Conservation (phyloP, 805 yeast genomes). For the Ogataea populi-albae region DNA sequence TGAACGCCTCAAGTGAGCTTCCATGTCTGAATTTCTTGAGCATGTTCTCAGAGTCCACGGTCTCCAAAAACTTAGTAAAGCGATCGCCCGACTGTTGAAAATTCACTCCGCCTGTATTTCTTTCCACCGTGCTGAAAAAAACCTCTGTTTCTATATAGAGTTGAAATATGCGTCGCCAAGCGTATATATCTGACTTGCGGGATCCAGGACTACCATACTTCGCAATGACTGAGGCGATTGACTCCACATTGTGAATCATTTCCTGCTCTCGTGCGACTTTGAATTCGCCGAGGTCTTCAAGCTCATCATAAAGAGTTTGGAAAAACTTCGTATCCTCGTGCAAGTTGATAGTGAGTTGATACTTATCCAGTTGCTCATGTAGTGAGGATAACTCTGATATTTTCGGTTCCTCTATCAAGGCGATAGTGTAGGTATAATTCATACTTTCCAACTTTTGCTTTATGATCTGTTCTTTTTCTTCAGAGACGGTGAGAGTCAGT, state of each 20-base stretch:
- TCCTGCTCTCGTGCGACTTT: constrained; percentile 41
- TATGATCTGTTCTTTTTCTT: constrained; percentile 18
- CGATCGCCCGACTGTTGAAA: constrained; percentile 45
- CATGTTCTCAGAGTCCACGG: constrained; percentile 37
- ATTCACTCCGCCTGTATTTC: constrained; percentile 43
- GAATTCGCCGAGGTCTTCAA: constrained; percentile 46
- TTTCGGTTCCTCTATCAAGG: constrained; percentile 6
- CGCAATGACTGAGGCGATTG: constrained; percentile 39
- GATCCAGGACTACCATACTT: constrained; percentile 39
- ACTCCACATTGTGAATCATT: constrained; percentile 41
- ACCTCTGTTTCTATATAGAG: constrained; percentile 65
- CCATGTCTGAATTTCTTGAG: constrained; percentile 44
- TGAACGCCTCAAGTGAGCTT: constrained; percentile 43
- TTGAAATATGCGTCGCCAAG: constrained; percentile 69
- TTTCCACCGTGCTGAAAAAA: constrained; percentile 46
- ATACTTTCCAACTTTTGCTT: constrained; percentile 16
- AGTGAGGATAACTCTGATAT: constrained; percentile 6
- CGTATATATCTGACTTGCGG: constrained; percentile 53
- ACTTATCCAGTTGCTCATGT: constrained; percentile 9
- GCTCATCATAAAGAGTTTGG: constrained; percentile 53
- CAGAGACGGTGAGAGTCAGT: constrained; percentile 24
- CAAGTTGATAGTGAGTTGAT: constrained; percentile 35
- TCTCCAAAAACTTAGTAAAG: constrained; percentile 39
- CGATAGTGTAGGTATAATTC: constrained; percentile 18
- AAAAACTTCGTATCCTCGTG: constrained; percentile 61